phyloP scores from a whole-genome alignment of 495 filamentous ascomycete species.

The Penicillium paxilli region DNA sequence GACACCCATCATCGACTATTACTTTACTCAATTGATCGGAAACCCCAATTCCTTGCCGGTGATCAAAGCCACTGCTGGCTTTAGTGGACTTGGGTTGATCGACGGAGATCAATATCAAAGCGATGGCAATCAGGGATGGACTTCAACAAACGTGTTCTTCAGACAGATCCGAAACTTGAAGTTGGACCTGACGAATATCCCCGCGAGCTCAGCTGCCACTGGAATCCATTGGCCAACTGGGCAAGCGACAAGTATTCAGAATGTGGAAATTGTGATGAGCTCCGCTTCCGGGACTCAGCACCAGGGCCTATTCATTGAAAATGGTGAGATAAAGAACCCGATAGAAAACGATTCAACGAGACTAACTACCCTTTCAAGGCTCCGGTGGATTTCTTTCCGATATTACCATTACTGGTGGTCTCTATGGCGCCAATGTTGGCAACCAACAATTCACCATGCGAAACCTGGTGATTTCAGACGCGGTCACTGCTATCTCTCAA shows the following conservation, averaged over 20 bases:
- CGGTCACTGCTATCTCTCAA: slow-evolving; percentile 60
- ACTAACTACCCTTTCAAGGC: slow-evolving; percentile 33
- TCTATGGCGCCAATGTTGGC: slow-evolving; percentile 61
- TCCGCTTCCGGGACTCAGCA: slow-evolving; percentile 58
- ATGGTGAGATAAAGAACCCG: slow-evolving; percentile 45
- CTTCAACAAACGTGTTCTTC: slow-evolving; percentile 71
- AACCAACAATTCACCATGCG: slow-evolving; percentile 84
- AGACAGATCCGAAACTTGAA: slow-evolving; percentile 77
- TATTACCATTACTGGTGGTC: slow-evolving; percentile 70
- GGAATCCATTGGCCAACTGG: slow-evolving; percentile 79
- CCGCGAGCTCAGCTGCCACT: slow-evolving; percentile 48
- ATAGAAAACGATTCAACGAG: background rate
- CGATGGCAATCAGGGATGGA: slow-evolving; percentile 48
- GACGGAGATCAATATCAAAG: slow-evolving; percentile 65
- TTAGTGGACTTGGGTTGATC: slow-evolving; percentile 64
- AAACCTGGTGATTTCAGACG: slow-evolving; percentile 66
- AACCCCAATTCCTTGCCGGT: slow-evolving; percentile 64
- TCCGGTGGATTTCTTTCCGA: slow-evolving; percentile 70
- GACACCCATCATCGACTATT: slow-evolving; percentile 55
- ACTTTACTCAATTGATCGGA: slow-evolving; percentile 69
- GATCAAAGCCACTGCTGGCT: slow-evolving; percentile 63
- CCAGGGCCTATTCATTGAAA: slow-evolving; percentile 74
- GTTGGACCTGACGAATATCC: slow-evolving; percentile 67
- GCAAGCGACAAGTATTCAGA: slow-evolving; percentile 75
- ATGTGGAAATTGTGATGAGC: slow-evolving; percentile 73